These are phyloP conservation scores for Triangularia verruculosa DNA, from an alignment of 2,329 filamentous ascomycete species.

Conservation along the genomic window DNA sequence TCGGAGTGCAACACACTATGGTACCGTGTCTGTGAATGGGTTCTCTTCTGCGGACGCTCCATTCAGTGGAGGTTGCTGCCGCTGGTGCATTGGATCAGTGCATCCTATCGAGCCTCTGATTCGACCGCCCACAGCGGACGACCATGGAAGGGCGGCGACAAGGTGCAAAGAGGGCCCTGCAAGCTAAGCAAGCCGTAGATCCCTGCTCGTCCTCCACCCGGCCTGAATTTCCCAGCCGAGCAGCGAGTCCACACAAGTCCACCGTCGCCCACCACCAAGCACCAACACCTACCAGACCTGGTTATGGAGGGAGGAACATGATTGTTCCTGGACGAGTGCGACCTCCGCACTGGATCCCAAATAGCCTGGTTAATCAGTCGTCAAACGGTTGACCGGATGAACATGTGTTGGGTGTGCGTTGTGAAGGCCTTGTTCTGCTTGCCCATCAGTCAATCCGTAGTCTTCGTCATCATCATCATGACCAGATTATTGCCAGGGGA, in stretches of 20 bases:
- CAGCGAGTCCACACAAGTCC: constrained; percentile 28
- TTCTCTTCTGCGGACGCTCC: constrained; percentile 18
- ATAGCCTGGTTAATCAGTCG: background rate
- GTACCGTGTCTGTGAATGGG: constrained; percentile 29
- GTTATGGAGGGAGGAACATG: constrained; percentile 14
- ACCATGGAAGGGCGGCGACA: constrained; percentile 20
- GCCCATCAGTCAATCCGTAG: background rate
- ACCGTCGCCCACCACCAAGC: constrained; percentile 26
- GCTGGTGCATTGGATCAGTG: constrained; percentile 5
- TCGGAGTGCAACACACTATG: constrained; percentile 25
- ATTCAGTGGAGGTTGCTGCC: background rate
- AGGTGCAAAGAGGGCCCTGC: constrained; percentile 22
- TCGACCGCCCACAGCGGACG: constrained; percentile 25
- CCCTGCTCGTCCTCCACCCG: constrained; percentile 29
- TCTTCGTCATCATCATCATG: background rate
- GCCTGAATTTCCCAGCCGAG: constrained; percentile 32
- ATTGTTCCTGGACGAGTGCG: constrained; percentile 26
- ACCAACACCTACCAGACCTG: background rate
- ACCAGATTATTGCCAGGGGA: background rate
- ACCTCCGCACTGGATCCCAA: constrained; percentile 23
- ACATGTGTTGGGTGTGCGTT: background rate
- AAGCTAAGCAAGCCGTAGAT: constrained; percentile 27
- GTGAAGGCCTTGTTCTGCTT: background rate
- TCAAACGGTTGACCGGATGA: background rate
- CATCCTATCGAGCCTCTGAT: constrained; percentile 24